phyloP scores from a whole-genome alignment of 306 rosid genomes.

The Abrus pulchellus region DNA sequence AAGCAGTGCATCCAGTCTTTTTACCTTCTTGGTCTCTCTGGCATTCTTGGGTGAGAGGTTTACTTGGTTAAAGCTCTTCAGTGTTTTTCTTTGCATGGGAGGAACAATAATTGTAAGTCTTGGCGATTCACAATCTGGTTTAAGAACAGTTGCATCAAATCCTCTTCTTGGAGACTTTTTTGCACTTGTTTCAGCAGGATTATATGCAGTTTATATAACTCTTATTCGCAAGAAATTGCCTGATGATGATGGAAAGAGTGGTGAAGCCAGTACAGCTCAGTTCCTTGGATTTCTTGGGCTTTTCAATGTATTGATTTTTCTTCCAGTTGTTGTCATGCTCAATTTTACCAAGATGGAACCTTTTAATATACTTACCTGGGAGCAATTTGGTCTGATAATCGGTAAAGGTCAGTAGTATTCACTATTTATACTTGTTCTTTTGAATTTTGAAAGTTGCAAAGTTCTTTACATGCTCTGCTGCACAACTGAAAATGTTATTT shows the following conservation, averaged over 20 bases:
- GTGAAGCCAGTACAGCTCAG: conserved; percentile 92
- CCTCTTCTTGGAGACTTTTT: conserved; percentile 93
- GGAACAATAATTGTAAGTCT: conserved; percentile 94
- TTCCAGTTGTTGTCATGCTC: conserved; percentile 79
- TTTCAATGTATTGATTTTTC: conserved; percentile 77
- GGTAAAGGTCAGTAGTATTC: conserved; percentile 86
- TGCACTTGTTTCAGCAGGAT: conserved; percentile 80
- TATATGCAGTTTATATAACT: conserved; percentile 88
- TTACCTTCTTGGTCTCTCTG: conserved; percentile 92
- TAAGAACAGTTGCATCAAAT: conserved; percentile 67
- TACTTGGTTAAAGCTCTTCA: conserved; percentile 85
- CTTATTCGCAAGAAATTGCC: conserved; percentile 91
- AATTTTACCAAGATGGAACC: conserved; percentile 70
- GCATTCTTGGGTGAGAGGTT: conserved; percentile 90
- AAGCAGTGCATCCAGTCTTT: conserved; percentile 97
- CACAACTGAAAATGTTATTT: conserved; percentile 22
- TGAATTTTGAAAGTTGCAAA: conserved; percentile 15
- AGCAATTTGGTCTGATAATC: conserved; percentile 79
- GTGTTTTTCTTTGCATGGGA: conserved; percentile 97
- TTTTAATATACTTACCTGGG: conserved; percentile 74
- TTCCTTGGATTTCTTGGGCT: conserved; percentile 94
- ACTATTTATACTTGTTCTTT: conserved; percentile 7
- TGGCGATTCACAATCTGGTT: conserved; percentile 74
- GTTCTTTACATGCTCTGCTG: conserved; percentile 27
- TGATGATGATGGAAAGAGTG: conserved; percentile 79